Conservation (phyloP, 352 stramenopile species). For the Globisporangium heterothallicum region DNA sequence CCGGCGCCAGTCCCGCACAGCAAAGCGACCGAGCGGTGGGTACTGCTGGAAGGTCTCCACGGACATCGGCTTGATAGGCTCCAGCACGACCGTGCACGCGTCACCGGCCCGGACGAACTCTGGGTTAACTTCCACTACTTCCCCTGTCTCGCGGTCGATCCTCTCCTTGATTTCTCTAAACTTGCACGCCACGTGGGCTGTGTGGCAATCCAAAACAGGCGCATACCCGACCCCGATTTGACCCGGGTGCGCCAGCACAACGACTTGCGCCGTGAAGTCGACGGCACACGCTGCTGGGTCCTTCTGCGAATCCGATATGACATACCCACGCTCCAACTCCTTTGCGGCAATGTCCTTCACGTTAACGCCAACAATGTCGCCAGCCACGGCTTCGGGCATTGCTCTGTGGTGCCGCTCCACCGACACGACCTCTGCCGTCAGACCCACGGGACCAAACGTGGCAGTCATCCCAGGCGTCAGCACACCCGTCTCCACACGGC, state of each 20-base stretch:
- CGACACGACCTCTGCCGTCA: conserved; percentile 93
- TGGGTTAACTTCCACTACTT: conserved; percentile 92
- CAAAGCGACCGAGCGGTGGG: conserved; percentile 93
- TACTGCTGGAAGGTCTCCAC: conserved; percentile 97
- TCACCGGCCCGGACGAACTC: conserved; percentile 95
- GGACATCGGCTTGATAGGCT: conserved; percentile 91
- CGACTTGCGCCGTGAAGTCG: conserved; percentile 94
- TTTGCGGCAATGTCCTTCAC: conserved; percentile 95
- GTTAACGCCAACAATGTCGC: conserved; percentile 97
- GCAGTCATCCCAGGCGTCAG: conserved; percentile 93
- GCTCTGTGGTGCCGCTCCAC: conserved; percentile 96
- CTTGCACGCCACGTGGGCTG: conserved; percentile 94
- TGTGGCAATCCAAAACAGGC: conserved; percentile 97
- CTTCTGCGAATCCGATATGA: conserved; percentile 91
- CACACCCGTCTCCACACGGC: conserved; percentile 95
- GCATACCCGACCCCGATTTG: conserved; percentile 92
- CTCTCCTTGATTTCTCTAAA: conserved; percentile 94
- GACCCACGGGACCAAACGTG: conserved; percentile 87
- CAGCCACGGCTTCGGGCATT: conserved; percentile 88
- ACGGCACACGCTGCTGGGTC: conserved; percentile 82
- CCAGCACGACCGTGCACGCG: conserved; percentile 93
- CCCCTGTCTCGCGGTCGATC: conserved; percentile 95
- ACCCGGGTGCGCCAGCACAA: conserved; percentile 95
- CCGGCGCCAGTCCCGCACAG: conserved; percentile 95
- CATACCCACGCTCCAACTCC: conserved; percentile 92